Percentiles rank a stretch among this genome's conserved stretches.
Conservation (phyloP, 371 early-diverging fungal genomes). For the Apophysomyces ossiformis region DNA sequence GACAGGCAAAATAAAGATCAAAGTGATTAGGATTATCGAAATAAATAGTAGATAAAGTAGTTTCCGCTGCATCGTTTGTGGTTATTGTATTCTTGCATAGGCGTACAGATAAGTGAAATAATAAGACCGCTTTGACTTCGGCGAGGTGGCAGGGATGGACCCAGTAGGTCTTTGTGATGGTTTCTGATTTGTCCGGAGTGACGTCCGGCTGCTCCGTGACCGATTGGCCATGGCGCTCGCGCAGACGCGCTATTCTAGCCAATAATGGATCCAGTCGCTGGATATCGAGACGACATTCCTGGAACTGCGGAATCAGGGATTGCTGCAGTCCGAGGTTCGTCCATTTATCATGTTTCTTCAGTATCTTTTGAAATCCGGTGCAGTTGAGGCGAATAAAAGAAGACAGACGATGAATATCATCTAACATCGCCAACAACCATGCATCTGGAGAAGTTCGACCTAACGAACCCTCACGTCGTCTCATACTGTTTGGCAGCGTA, state of each 20-base stretch:
- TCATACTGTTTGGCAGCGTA: conserved; percentile 32
- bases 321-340: conserved; percentile 72
- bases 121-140: conserved; percentile 88
- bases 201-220: conserved; percentile 52
- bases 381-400: conserved; percentile 89
- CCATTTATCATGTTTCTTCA: conserved; percentile 88
- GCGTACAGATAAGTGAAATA: conserved; percentile 90
- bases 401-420: conserved; percentile 80
- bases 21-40: conserved; percentile 91
- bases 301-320: conserved; percentile 77
- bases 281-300: conserved; percentile 46
- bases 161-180: conserved; percentile 96
- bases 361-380: conserved; percentile 85
- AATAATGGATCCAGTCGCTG: conserved; percentile 29
- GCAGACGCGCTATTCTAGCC: background rate
- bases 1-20: conserved; percentile 89
- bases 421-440: conserved; percentile 27
- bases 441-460: conserved; percentile 24
- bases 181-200: conserved; percentile 40
- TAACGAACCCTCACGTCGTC: no score
- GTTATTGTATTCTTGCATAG: conserved; percentile 40
- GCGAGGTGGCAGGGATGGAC: conserved; percentile 97
- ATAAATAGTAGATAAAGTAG: conserved; percentile 89
- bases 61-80: conserved; percentile 15
- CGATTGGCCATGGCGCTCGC: background rate